Evolutionary conservation across 805 yeast genomes (phyloP), one percentile per base, ranked within the genome.

Genomic region (Suhomyces sp.): DNA sequence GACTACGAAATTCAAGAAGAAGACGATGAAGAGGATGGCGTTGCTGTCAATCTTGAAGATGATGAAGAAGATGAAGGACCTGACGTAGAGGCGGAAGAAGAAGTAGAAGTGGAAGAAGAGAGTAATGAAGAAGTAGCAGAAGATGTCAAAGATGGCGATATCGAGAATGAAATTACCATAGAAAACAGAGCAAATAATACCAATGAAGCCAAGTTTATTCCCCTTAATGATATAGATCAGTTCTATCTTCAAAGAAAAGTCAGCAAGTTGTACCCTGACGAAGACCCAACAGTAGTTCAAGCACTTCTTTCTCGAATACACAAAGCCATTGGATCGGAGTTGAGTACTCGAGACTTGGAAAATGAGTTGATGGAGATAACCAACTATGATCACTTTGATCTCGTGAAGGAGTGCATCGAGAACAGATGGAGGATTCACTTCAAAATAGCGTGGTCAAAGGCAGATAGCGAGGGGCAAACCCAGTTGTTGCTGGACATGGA

Each of bases 171-270:
- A 22, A 12, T 29, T 6, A 40, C 54, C n/a, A 27, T 47, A 9
- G 29, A 22, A 50, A 24, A 46, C 12, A 47, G 33, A 19, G 46
- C 24, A 24, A 12, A 29, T 7, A 51, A 24, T 31, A 42, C 45
- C 26, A 47, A 26, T 22, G 27, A 29, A 7, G 44, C 22, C 15
- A 40, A 27, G 6, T 40, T 46, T 13, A 17, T 59, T 8, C 49
- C 62, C 15, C 17, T 62, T 9, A 44, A 51, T 36, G 59, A 57
- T 17, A 60, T 66, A 10, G 67, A 76, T 51, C 67, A 64, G 6
- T 78, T 71, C 52, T 88, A 84, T 80, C 67, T 88, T 2, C 82
- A 82, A 48, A 72, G 82, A 53, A 74, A 77, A 48, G 57, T 88
- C 1, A 65, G 81, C 63, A 41, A 58, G 51, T 6, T 70, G 65